Conservation (phyloP, 2,329 filamentous ascomycete genomes). For the Monilinia fructigena region DNA sequence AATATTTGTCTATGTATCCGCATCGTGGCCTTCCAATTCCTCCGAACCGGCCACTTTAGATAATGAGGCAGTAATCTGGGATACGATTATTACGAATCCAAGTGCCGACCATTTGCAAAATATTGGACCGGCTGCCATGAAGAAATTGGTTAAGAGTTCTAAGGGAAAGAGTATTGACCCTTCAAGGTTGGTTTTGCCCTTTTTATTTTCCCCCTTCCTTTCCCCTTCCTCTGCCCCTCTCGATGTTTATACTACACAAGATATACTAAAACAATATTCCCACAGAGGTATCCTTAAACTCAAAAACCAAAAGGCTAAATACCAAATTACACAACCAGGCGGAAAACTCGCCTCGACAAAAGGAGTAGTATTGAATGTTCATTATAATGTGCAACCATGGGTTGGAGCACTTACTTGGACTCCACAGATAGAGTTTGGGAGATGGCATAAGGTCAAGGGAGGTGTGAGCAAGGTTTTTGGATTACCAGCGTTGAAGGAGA, state of each 20-base stretch:
- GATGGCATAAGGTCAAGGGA: constrained; percentile 64
- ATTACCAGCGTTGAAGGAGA: constrained; percentile 60
- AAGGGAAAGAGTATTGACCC: constrained; percentile 59
- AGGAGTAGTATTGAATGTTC: constrained; percentile 75
- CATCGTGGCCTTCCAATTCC: constrained; percentile 57
- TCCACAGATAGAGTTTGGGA: constrained; percentile 50
- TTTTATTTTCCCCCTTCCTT: neutral
- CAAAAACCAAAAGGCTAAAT: constrained; percentile 87
- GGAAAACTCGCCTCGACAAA: constrained; percentile 72
- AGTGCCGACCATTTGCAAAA: constrained; percentile 63
- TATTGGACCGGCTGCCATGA: constrained; percentile 57
- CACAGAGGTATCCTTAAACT: constrained; percentile 70
- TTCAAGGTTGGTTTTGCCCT: constrained; percentile 32
- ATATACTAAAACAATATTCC: constrained; percentile 20
- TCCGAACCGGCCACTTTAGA: constrained; percentile 29
- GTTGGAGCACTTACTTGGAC: constrained; percentile 87
- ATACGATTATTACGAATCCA: constrained; percentile 81
- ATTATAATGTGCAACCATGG: constrained; percentile 98
- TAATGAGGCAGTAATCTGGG: constrained; percentile 89
- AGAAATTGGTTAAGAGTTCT: constrained; percentile 60
- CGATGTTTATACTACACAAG: too few relatives aligned
- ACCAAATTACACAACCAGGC: constrained; percentile 89
- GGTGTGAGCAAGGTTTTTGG: constrained; percentile 64
- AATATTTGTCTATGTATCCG: constrained; percentile 93
- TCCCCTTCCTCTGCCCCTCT: neutral